Percentiles rank a stretch among this genome's conserved stretches.
These are phyloP conservation scores for Paramecium tetraurelia DNA, from an alignment of 73 alveolate genomes.

Conservation along the genomic window DNA sequence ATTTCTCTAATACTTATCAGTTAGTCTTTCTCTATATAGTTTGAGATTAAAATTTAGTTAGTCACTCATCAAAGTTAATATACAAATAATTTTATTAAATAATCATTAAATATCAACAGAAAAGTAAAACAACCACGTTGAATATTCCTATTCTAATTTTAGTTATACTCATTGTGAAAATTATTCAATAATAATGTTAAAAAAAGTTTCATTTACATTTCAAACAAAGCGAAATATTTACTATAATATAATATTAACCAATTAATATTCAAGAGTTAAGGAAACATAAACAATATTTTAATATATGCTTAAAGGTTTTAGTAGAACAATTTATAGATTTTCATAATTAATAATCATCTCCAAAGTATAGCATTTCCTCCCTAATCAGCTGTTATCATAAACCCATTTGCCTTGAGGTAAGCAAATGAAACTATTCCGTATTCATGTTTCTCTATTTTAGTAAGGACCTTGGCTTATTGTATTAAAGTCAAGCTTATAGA, in stretches of 20 bases:
- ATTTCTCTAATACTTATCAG: neutral
- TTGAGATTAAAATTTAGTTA: neutral
- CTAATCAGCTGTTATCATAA: constrained; percentile 21
- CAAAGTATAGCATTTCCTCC: constrained; percentile 21
- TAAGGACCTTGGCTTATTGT: constrained; percentile 17
- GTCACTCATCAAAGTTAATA: neutral
- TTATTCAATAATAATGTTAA: no score
- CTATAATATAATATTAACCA: no score
- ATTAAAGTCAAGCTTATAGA: neutral
- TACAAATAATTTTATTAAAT: neutral
- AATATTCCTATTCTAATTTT: neutral
- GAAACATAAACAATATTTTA: neutral
- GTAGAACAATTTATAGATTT: neutral
- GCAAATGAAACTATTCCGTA: constrained; percentile 38
- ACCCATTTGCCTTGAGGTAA: constrained; percentile 14
- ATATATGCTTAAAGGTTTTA: neutral
- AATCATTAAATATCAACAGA: neutral
- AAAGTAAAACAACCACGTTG: neutral
- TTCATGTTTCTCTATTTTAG: neutral
- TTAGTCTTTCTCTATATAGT: constrained; percentile 19
- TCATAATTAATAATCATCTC: constrained; percentile 7
- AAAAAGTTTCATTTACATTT: no score
- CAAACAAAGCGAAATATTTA: no score
- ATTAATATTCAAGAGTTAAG: neutral
- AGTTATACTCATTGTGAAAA: no score